Conservation (phyloP, 78 protist genomes). For the Abeoforma whisleri region DNA sequence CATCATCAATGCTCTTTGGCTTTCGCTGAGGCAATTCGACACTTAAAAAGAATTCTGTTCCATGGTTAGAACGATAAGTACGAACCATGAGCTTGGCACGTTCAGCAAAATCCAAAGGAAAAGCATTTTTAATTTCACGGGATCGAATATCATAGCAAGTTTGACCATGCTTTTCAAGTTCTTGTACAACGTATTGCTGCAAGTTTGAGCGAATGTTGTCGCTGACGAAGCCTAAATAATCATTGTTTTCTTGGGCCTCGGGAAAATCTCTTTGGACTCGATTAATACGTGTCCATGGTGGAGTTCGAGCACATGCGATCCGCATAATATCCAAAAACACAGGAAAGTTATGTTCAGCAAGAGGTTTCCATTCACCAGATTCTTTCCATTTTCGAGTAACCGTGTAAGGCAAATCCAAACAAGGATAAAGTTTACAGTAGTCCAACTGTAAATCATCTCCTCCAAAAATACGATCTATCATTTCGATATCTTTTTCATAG, state of each 20-base stretch:
- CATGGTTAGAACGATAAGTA: conserved; percentile 13
- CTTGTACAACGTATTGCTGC: conserved; percentile 5
- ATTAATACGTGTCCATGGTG: conserved; percentile 42
- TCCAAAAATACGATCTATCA: conserved; percentile 21
- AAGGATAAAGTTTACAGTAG: conserved; percentile 33
- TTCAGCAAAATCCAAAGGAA: conserved; percentile 10
- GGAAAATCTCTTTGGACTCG: conserved; percentile 37
- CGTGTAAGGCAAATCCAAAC: conserved; percentile 38
- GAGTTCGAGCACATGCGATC: conserved; percentile 3
- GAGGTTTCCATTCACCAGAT: conserved; percentile 34
- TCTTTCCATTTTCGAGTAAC: conserved; percentile 37
- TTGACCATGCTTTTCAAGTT: conserved; percentile 16
- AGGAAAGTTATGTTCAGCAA: conserved; percentile 30
- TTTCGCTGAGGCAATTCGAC: conserved; percentile 17
- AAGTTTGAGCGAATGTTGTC: conserved; percentile 18
- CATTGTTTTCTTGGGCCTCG: conserved; percentile 30
- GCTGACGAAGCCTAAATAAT: conserved; percentile 38
- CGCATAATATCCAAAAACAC: conserved; percentile 15
- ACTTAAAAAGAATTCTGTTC: neutral
- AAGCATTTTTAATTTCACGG: conserved; percentile 25
- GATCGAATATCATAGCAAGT: conserved; percentile 24
- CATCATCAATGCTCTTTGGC: conserved; percentile 3
- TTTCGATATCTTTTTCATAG: conserved; percentile 29
- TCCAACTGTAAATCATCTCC: conserved; percentile 32
- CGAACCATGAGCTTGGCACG: neutral